Evolutionary conservation across 495 filamentous ascomycete species (phyloP).

Genomic region (Xylaria palmicola): DNA sequence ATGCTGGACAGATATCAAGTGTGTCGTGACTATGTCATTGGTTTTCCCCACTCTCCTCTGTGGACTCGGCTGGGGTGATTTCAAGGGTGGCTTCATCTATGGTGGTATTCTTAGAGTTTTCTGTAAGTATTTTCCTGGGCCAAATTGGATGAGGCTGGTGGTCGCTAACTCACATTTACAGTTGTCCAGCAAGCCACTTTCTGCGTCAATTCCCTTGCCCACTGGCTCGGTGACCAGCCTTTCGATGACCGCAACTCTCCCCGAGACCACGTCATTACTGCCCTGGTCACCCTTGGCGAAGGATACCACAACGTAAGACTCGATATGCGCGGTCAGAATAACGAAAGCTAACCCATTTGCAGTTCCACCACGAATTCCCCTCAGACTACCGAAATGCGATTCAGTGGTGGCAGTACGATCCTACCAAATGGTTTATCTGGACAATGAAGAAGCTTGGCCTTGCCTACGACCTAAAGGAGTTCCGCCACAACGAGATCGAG

Average conservation of each 20-base stretch:
- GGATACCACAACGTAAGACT: slow-evolving; percentile 80
- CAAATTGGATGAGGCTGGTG: no score
- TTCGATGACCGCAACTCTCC: slow-evolving; percentile 99
- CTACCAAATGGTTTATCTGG: slow-evolving; percentile 98
- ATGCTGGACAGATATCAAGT: slow-evolving; percentile 62
- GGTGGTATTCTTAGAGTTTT: slow-evolving; percentile 94
- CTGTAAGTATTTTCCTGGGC: slow-evolving; percentile 20
- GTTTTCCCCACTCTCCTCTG: slow-evolving; percentile 79
- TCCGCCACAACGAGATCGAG: slow-evolving; percentile 97
- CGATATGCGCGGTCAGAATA: not conserved
- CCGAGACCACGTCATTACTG: slow-evolving; percentile 94
- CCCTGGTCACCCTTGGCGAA: slow-evolving; percentile 92
- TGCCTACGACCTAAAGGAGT: slow-evolving; percentile 94
- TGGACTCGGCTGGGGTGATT: slow-evolving; percentile 89
- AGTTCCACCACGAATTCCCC: slow-evolving; percentile 98
- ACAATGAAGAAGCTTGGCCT: slow-evolving; percentile 89
- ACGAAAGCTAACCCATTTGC: not conserved
- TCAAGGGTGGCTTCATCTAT: slow-evolving; percentile 88
- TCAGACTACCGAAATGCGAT: slow-evolving; percentile 99
- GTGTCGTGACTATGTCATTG: slow-evolving; percentile 83
- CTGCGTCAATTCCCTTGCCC: slow-evolving; percentile 97
- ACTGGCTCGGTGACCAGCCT: slow-evolving; percentile 98
- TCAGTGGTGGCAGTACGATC: slow-evolving; percentile 97
- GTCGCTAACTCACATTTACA: slow-evolving; percentile 25
- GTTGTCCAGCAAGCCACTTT: slow-evolving; percentile 98